Evolutionary conservation across 345 rosid genomes (phyloP), one percentile per base, ranked within the genome.

Genomic region (Salix purpurea): DNA sequence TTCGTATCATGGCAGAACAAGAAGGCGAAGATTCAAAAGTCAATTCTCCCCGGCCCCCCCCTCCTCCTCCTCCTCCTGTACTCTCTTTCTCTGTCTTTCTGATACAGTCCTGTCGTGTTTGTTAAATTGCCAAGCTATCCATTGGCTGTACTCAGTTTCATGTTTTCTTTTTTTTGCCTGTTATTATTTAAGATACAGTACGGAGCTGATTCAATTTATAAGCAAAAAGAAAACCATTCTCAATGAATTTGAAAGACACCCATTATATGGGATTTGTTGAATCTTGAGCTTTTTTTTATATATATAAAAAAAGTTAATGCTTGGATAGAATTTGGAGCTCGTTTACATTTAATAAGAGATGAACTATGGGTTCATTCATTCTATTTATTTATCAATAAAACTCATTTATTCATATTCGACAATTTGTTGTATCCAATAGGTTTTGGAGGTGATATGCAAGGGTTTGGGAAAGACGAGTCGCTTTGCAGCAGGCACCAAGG

Each of bases 401-500:
- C 8, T 10, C 60, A 13, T 39, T 64, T 16, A 16, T 36, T 36
- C 15, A 52, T 61, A 67, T 19, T 56, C 28, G 62, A 13, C 16
- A 65, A 24, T 46, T 28, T 67, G 50, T 46, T 54, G 2, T 36
- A 13, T 72, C 70, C 19, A 30, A 23, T 81, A 94, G 97, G 85
- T 87, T 91, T 39, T 92, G 82, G 97, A 90, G 85, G 96, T 92
- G 13, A 65, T 26, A 18, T 91, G 95, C 89, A 87, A 74, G 64
- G 67, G 58, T 62, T 85, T 90, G 54, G 91, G 87, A 16, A 90
- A 87, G 76, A 79, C 69, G 4, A 81, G 78, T 82, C 86, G 95
- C 40, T 94, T 91, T 75, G 92, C 97, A 0, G 79, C 82, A 2
- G 98, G 95, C 7, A 89, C 97, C 9, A 90, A 87, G 79, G 89